Percentiles rank a stretch among this genome's conserved stretches.
phyloP scores from a whole-genome alignment of 371 early-diverging fungal genomes.

The Mortierella sp. region DNA sequence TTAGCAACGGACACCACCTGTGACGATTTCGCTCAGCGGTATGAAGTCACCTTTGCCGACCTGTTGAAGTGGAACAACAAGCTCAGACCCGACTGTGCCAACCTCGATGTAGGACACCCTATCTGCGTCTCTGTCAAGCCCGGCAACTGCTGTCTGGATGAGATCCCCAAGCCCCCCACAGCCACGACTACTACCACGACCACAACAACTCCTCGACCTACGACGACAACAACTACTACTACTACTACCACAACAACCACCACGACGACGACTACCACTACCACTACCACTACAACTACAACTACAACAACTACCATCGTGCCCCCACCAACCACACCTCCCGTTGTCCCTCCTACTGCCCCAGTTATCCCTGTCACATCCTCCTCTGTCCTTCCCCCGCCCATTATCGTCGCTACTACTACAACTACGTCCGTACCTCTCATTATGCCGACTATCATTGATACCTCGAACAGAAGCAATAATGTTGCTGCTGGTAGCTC shows the following conservation, averaged over 20 bases:
- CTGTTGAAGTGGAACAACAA: conserved; percentile 30
- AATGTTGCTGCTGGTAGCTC: conserved; percentile 1
- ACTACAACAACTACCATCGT: not conserved
- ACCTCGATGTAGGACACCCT: conserved; percentile 32
- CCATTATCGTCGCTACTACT: not conserved
- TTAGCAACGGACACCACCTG: not conserved
- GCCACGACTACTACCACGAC: not conserved
- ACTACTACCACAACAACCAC: not conserved
- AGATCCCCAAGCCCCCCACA: conserved; percentile 2
- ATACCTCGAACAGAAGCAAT: not conserved
- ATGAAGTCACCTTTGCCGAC: conserved; percentile 15
- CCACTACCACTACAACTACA: not conserved
- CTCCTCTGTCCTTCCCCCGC: not conserved
- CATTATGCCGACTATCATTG: not conserved
- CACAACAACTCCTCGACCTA: not conserved
- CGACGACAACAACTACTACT: conserved; percentile 7
- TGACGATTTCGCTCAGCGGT: conserved; percentile 14
- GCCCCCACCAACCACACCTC: not conserved
- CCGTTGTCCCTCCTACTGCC: not conserved
- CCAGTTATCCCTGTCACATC: not conserved
- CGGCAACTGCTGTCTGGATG: conserved; percentile 21
- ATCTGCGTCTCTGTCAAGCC: conserved; percentile 38
- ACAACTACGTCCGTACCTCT: not conserved
- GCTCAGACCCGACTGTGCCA: conserved; percentile 17
- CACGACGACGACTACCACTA: not conserved